Evolutionary conservation across 805 yeast species (phyloP).

Genomic region (Starmerella bacillaris): DNA sequence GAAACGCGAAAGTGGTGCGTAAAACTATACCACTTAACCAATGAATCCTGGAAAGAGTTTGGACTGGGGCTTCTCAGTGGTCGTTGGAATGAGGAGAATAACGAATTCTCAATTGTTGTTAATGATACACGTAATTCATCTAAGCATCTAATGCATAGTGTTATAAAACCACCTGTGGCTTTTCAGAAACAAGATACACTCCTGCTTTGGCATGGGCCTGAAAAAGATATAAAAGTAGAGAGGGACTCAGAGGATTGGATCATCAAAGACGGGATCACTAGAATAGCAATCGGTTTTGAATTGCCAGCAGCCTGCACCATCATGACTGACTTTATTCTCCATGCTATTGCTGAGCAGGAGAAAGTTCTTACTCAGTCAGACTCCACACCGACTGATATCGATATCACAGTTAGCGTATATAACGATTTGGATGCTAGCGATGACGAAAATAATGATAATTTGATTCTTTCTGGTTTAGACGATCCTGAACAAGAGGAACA

Average conservation of each 20-base stretch:
- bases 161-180: constrained; percentile 55
- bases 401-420: background rate
- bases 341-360: constrained; percentile 38
- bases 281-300: constrained; percentile 78
- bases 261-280: constrained; percentile 16
- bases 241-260: background rate
- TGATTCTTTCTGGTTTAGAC: background rate
- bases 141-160: constrained; percentile 43
- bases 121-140: constrained; percentile 46
- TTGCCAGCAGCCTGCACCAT: constrained; percentile 78
- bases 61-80: constrained; percentile 89
- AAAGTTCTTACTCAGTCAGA: background rate
- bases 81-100: constrained; percentile 26
- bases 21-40: constrained; percentile 68
- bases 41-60: constrained; percentile 74
- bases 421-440: background rate
- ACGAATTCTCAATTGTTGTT: constrained; percentile 42
- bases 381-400: background rate
- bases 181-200: constrained; percentile 87
- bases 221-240: constrained; percentile 19
- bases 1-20: constrained; percentile 49
- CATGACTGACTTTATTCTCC: constrained; percentile 61
- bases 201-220: constrained; percentile 75
- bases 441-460: too few species aligned
- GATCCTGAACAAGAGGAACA: background rate